phyloP scores from a whole-genome alignment of 441 rosid genomes.

The Populus hybrid region DNA sequence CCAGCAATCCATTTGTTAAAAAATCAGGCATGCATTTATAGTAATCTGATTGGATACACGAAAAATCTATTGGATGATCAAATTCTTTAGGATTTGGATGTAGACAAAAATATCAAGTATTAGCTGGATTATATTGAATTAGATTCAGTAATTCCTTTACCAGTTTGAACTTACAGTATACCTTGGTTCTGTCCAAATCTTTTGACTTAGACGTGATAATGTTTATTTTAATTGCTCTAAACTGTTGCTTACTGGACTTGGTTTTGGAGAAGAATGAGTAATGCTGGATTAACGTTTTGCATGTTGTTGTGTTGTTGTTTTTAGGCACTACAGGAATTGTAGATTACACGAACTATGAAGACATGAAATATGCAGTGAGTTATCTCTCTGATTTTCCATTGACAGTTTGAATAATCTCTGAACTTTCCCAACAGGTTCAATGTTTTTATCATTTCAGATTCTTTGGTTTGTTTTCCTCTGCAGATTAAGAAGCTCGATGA shows the following conservation, averaged over 20 bases:
- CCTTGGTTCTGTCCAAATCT: neutral
- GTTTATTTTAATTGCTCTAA: neutral
- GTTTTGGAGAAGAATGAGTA: neutral
- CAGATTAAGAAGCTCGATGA: conserved; percentile 50
- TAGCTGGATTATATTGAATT: neutral
- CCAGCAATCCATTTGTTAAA: neutral
- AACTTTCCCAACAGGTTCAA: neutral
- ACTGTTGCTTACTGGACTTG: neutral
- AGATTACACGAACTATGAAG: conserved; percentile 47
- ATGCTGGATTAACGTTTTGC: neutral
- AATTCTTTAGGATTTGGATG: no score
- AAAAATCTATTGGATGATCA: no score
- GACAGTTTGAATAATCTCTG: neutral
- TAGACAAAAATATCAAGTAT: no score
- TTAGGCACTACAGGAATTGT: conserved; percentile 49
- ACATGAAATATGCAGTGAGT: conserved; percentile 51
- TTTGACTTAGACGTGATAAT: neutral
- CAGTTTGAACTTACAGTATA: neutral
- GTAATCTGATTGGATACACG: neutral
- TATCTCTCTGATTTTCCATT: neutral
- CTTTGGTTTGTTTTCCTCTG: neutral
- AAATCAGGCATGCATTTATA: neutral
- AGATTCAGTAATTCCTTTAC: neutral
- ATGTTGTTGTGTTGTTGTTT: conserved; percentile 8
- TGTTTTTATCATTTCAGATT: neutral